A percentile compares a stretch with the other conserved stretches of the same genome.
phyloP scores from a whole-genome alignment of 176 grass and related monocot species.

The Tillandsia fasciculata region DNA sequence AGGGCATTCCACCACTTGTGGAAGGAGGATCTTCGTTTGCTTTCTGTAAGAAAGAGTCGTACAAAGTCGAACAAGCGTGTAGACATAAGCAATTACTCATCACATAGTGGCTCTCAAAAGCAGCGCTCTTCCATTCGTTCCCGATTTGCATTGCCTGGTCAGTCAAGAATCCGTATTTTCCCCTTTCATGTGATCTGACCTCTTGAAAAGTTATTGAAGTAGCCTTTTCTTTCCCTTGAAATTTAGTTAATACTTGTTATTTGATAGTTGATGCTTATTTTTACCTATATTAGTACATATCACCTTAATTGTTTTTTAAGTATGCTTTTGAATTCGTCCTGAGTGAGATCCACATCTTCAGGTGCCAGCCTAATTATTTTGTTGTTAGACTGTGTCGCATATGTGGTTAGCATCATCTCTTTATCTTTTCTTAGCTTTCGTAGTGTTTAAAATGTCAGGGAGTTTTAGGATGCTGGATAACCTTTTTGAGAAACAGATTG shows the following conservation, averaged over 20 bases:
- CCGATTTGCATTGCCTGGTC: conserved; percentile 52
- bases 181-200: background rate
- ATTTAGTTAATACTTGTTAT: too few relatives aligned
- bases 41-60: conserved; percentile 53
- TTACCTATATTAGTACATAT: too few relatives aligned
- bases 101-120: conserved; percentile 44
- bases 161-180: conserved; percentile 17
- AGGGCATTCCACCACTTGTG: conserved; percentile 60
- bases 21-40: conserved; percentile 74
- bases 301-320: background rate
- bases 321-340: background rate
- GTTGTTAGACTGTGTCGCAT: too few relatives aligned
- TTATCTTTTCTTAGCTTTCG: background rate
- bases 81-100: conserved; percentile 38
- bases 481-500: too few relatives aligned
- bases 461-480: too few relatives aligned
- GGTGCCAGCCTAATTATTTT: background rate
- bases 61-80: conserved; percentile 61
- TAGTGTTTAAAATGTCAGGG: too few relatives aligned
- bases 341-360: background rate
- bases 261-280: too few relatives aligned
- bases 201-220: background rate
- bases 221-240: background rate
- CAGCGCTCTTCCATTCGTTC: conserved; percentile 51
- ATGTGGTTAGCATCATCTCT: background rate